Conservation (phyloP, 31 red algal species). For the Odonthalia washingtoniensis region DNA sequence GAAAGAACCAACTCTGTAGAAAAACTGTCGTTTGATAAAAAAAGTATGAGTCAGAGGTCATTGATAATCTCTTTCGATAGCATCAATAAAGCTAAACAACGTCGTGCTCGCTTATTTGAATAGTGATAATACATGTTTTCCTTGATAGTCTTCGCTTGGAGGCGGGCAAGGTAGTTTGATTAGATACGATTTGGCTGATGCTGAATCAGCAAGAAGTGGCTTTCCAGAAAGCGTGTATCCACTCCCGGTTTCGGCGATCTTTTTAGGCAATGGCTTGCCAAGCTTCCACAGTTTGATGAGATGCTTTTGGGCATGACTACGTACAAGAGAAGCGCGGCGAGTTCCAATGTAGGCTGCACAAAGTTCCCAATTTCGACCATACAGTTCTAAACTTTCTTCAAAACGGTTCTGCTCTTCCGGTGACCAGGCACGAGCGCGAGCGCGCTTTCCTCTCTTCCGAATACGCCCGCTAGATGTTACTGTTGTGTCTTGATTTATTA, state of each 20-base stretch:
- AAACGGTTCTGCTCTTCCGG: constrained; percentile 85
- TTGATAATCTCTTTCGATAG: too few relatives aligned
- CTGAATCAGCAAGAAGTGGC: constrained; percentile 79
- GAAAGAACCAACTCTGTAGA: too few relatives aligned
- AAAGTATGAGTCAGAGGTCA: too few relatives aligned
- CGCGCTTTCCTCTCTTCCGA: too few relatives aligned
- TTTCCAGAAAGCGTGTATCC: constrained; percentile 97
- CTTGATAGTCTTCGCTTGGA: not conserved
- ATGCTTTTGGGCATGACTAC: constrained; percentile 96
- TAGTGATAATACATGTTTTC: too few relatives aligned
- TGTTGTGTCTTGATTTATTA: too few relatives aligned
- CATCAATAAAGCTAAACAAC: too few relatives aligned
- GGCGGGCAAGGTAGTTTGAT: constrained; percentile 61
- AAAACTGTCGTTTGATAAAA: too few relatives aligned
- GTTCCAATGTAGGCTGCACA: constrained; percentile 90
- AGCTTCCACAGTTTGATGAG: constrained; percentile 94
- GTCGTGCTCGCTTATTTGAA: too few relatives aligned
- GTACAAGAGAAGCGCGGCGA: constrained; percentile 71
- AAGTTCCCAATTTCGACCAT: constrained; percentile 86
- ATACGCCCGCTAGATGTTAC: too few relatives aligned
- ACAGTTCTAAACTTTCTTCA: constrained; percentile 80
- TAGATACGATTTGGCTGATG: constrained; percentile 82
- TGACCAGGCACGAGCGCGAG: constrained; percentile 79
- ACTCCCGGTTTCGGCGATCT: constrained; percentile 89
- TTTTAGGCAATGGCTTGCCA: constrained; percentile 84